Evolutionary conservation across 225 moss, liverwort and hornwort species (phyloP), one percentile per base, ranked within the genome.

Genomic region (Bryoerythrophyllum caledonicum): DNA sequence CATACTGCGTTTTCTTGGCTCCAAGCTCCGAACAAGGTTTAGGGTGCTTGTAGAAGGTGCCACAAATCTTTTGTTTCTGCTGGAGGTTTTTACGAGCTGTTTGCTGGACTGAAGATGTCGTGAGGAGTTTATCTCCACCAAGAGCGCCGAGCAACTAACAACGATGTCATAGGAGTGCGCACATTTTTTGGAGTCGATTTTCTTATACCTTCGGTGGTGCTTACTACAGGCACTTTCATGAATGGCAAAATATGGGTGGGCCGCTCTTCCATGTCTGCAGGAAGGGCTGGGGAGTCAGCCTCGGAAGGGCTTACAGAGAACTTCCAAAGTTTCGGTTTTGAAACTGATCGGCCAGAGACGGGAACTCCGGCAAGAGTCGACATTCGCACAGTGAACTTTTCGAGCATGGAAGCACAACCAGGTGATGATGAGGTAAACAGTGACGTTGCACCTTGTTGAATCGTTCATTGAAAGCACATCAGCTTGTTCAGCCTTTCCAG

Each of bases 191-290:
- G 90, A 54, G 88, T 94, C 10, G 73, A 89, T 74, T 94, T 91
- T 58, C 79, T 83, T 80, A 91, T 90, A 30, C 91, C 88, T 21
- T 91, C 90, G 51, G 91, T 94, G 56, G 94, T 94, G 74, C 73
- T 94, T 56, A 94, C 93, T 37, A 94, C 93, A 53, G 88, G 91
- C 67, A 94, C 94, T n/a, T 94, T 94, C 55, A 94, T 94, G 94
- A 91, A 91, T 74, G 91, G 94, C 30, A 94, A 89, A 79, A 90
- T 94, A 70, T 94, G 93, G 93, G 90, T 94, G 25, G 91, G 93
- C 74, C 83, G 90, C 49, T 74, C 90, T 41, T 91, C 91, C 15
- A 90, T 91, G 90, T 83, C 83, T 84, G 94, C 94, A 65, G 94
- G 94, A 53, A 85, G 94, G 82, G 94, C 94, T 62, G 94, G 91